Evolutionary conservation across 1,139 yeast genomes (phyloP), one percentile per base, ranked within the genome.

Genomic region (Yamadazyma dushanensis): DNA sequence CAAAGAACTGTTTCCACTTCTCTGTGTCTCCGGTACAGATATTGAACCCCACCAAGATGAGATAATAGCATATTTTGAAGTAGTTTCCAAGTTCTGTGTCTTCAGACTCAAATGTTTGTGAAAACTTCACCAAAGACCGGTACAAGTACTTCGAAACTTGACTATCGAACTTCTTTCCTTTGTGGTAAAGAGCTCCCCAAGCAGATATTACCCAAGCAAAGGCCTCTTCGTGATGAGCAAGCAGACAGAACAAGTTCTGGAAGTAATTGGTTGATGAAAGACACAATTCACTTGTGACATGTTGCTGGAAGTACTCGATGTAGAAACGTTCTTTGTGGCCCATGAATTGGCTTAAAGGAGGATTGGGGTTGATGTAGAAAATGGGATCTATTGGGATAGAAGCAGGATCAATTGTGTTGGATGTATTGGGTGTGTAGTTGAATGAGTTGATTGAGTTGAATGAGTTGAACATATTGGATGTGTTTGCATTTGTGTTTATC

Each of bases 191-290:
- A 5, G 54, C 57, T 5, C 60, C 60, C 79, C 78, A 73, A 0
- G 75, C 74, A 1, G 73, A 68, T 8, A 73, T 43, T 2, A 69
- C 70, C 41, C 65, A 59, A 37, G 70, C 56, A 17, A 70, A 56
- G 2, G 69, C 50, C 31, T 63, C 70, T 35, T 70, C 69, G 9
- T 53, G 50, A 14, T 60, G 47, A 1, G 77, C 75, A n/a, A 70
- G 47, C 9, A 59, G 53, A 33, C 70, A 49, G 31, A 69, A 69
- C 16, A 74, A 67, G 37, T 69, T 63, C 19, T 63, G 48, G 39
- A 67, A 73, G 45, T 69, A 73, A 47, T 72, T 71, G 30, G 65
- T 61, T 13, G 63, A 56, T 10, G 53, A 58, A 1, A 61, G 53
- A 15, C 61, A 43, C 13, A 57, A 41, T 10, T 45, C 37, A 9